Evolutionary conservation across 2,329 filamentous ascomycete genomes (phyloP).

Genomic region (Aphanocladium album): DNA sequence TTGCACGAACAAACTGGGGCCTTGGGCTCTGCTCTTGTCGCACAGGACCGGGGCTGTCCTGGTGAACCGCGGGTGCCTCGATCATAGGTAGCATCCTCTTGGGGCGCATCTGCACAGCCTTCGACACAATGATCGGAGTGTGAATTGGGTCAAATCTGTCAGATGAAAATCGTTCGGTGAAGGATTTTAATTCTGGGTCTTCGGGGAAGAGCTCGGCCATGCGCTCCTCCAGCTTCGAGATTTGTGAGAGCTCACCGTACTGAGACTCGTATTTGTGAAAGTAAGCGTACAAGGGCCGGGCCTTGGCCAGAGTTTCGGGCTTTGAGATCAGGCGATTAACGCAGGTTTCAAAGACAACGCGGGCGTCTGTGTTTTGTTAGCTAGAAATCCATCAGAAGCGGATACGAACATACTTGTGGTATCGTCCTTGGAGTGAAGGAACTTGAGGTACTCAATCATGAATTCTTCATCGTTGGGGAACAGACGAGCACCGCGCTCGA

Average conservation of each 20-base stretch:
- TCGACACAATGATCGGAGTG: conserved; percentile 79
- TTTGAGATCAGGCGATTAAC: conserved; percentile 77
- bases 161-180: conserved; percentile 69
- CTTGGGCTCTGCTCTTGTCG: conserved; percentile 40
- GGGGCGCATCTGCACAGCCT: conserved; percentile 68
- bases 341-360: conserved; percentile 93
- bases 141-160: conserved; percentile 73
- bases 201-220: conserved; percentile 93
- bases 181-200: conserved; percentile 71
- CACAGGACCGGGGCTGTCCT: conserved; percentile 38
- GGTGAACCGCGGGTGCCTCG: conserved; percentile 43
- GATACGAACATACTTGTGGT: conserved; percentile 68
- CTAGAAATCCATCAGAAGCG: background rate
- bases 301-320: conserved; percentile 65
- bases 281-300: conserved; percentile 81
- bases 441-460: conserved; percentile 92
- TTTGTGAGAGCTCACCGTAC: conserved; percentile 87
- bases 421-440: conserved; percentile 86
- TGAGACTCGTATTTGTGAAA: conserved; percentile 95
- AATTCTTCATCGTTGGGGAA: conserved; percentile 94
- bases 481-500: conserved; percentile 86
- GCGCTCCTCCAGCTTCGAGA: conserved; percentile 82
- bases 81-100: conserved; percentile 52
- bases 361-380: conserved; percentile 60
- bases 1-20: conserved; percentile 41